Base-by-base conservation (phyloP, 345 rosid genomes). In the Euphorbia peplus region DNA sequence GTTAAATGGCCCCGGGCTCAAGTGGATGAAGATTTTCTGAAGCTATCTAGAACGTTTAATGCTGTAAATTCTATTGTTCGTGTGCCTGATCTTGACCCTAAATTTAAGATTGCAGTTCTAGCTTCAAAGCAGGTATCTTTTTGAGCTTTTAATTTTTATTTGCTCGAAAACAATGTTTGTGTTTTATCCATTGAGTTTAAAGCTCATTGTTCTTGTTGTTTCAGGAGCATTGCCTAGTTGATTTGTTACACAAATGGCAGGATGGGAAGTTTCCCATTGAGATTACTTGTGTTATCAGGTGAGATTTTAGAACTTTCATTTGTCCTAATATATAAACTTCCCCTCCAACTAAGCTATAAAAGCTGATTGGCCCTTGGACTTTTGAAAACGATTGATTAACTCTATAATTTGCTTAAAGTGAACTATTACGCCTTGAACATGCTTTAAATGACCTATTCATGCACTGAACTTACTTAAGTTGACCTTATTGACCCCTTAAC, bases 241-340 rank as follows among this genome's bases (percentile, higher is more conserved):
- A 95, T 81, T 83, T 90, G 79, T 84, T 91, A 46, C 89, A 95
- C 61, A 77, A 79, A 68, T 91, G 97, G 99, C 99, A 91, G 75
- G 95, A 90, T 35, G 95, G 95, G 19, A 88, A 75, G 53, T 93
- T 95, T 76, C 99, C 96, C 0, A 88, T 91, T 14, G 95, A 95
- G 64, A 86, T 95, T 76, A 77, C 89, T 71, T 81, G 97, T 77
- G 97, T 95, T 19, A 90, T 91, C 78, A 95, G 97, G 99, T 91
- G 70, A 72, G 66, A 29, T 35, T 67, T 61, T 37, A 12, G 48
- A 69, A 7, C n/a, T 5, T 21, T n/a, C n/a, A n/a, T n/a, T n/a
- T n/a, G n/a, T n/a, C n/a, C n/a, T n/a, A n/a, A n/a, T n/a, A n/a
- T n/a, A n/a, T n/a, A n/a, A n/a, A n/a, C n/a, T n/a, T n/a, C n/a